These are phyloP conservation scores for Plantago elongata DNA, from an alignment of 257 asterid species.

Conservation along the genomic window DNA sequence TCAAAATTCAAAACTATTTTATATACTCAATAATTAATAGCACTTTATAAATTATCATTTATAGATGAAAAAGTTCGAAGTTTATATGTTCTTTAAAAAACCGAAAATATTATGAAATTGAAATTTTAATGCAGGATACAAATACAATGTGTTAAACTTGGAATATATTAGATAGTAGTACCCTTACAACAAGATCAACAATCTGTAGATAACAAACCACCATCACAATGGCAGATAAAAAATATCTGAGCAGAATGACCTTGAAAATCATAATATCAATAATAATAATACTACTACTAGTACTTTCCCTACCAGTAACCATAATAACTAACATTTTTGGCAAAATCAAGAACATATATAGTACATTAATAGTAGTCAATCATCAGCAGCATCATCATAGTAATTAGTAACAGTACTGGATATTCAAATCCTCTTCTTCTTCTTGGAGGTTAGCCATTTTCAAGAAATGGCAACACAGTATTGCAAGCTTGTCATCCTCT, in stretches of 20 bases:
- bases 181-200: constrained; percentile 3
- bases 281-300: neutral
- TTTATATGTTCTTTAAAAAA: too few species aligned
- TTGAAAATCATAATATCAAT: neutral
- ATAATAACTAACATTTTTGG: constrained; percentile 34
- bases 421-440: neutral
- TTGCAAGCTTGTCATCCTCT: constrained; percentile 35
- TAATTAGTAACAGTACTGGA: too few species aligned
- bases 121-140: too few species aligned
- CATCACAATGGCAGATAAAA: constrained; percentile 1
- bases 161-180: neutral
- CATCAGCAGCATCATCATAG: too few species aligned
- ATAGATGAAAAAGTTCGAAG: too few species aligned
- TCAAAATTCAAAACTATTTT: too few species aligned
- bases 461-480: constrained; percentile 57
- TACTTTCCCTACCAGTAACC: constrained; percentile 24
- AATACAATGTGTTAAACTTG: too few species aligned
- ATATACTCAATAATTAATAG: too few species aligned
- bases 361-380: neutral
- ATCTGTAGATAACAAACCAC: constrained; percentile 14
- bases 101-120: too few species aligned
- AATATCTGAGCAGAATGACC: constrained; percentile 2
- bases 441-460: constrained; percentile 5
- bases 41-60: too few species aligned
- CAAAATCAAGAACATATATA: constrained; percentile 6